Conservation (phyloP, 805 yeast genomes). For the Wickerhamomyces alni region DNA sequence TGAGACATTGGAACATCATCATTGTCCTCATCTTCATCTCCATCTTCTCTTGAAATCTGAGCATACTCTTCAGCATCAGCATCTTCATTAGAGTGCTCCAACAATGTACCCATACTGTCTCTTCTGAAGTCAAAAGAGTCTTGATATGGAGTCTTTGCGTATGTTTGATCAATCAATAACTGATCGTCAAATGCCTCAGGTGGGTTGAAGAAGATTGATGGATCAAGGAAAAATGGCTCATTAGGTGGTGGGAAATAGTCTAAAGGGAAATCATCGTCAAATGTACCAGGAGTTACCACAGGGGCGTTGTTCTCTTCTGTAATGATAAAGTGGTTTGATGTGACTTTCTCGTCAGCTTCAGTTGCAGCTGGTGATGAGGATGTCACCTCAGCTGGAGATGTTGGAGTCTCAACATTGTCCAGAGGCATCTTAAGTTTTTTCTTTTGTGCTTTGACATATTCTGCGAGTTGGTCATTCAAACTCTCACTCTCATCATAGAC, state of each 20-base stretch:
- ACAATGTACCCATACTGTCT: background rate
- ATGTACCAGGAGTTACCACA: conserved; percentile 15
- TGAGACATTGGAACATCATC: background rate
- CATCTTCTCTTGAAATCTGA: too few species aligned
- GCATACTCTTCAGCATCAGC: too few species aligned
- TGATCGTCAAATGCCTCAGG: conserved; percentile 35
- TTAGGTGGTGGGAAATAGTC: conserved; percentile 51
- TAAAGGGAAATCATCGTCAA: conserved; percentile 59
- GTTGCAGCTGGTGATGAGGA: background rate
- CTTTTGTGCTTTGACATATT: conserved; percentile 31
- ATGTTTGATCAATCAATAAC: conserved; percentile 45
- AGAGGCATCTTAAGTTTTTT: background rate
- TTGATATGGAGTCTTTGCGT: conserved; percentile 32
- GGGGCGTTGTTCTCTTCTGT: conserved; percentile 18
- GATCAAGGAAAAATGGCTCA: conserved; percentile 17
- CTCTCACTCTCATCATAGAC: conserved; percentile 48
- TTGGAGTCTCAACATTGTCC: background rate
- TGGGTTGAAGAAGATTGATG: conserved; percentile 29
- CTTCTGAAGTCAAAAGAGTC: conserved; percentile 12
- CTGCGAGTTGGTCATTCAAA: conserved; percentile 46
- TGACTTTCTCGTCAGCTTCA: conserved; percentile 3
- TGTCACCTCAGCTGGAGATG: background rate
- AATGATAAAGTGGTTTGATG: conserved; percentile 14
- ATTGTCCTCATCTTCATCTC: conserved; percentile 2
- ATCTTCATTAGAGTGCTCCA: background rate